A percentile compares a stretch with the other conserved stretches of the same genome.
These are phyloP conservation scores for Neovahlkampfia damariscottae DNA, from an alignment of 78 protist species.

Conservation along the genomic window DNA sequence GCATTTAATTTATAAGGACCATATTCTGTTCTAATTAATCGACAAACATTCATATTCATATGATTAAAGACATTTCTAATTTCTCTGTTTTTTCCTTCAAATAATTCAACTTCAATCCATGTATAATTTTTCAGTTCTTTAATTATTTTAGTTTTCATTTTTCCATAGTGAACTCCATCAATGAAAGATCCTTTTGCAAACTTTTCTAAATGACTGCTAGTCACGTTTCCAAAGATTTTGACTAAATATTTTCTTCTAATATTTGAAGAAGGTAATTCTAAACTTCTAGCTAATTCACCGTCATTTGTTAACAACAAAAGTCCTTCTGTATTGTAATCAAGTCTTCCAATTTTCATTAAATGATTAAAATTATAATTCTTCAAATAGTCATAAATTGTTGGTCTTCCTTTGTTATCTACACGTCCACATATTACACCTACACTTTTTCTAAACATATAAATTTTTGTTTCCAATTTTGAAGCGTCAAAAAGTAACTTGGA, in stretches of 20 bases:
- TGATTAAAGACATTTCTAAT: not conserved
- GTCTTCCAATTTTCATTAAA: not conserved
- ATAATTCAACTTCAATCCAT: not conserved
- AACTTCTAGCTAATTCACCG: not conserved
- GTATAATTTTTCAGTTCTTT: not conserved
- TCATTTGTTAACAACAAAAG: slow-evolving; percentile 10
- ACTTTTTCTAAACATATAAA: not conserved
- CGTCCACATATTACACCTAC: not conserved
- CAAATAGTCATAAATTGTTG: not conserved
- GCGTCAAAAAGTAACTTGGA: not conserved
- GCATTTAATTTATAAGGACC: not conserved
- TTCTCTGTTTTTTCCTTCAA: not conserved
- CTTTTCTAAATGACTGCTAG: not conserved
- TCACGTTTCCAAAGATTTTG: not conserved
- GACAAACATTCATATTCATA: not conserved
- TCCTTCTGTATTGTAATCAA: not conserved
- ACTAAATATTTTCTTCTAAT: not conserved
- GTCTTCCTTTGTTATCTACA: not conserved
- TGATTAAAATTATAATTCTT: not conserved
- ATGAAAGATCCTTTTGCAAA: not conserved
- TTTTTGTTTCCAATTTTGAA: no score
- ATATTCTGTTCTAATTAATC: not conserved
- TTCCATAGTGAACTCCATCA: not conserved
- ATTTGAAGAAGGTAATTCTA: not conserved
- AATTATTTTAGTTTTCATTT: not conserved